A percentile compares a stretch with the other conserved stretches of the same genome.
Conservation (phyloP, 2,329 filamentous ascomycete genomes). For the Zasmidium angulare region DNA sequence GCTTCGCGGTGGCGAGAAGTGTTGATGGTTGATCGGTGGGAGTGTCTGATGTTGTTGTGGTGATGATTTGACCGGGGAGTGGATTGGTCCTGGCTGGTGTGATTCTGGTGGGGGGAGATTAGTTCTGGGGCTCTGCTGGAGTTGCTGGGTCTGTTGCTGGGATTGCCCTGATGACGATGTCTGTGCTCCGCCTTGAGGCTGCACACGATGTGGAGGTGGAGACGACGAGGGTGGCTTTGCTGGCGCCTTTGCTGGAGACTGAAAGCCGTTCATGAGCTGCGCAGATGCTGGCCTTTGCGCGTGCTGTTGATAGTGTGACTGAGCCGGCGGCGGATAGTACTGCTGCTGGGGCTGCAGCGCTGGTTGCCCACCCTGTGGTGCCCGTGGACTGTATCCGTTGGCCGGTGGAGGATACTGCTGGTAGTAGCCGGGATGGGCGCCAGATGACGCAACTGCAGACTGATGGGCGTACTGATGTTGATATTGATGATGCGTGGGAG, state of each 20-base stretch:
- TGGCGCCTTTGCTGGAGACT: slow-evolving; percentile 27
- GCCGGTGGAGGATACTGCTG: slow-evolving; percentile 14
- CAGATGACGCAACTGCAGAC: slow-evolving; percentile 30
- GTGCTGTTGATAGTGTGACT: slow-evolving; percentile 12
- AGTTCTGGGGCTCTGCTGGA: slow-evolving; percentile 29
- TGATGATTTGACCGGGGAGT: slow-evolving; percentile 35
- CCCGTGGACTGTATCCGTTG: slow-evolving; percentile 11
- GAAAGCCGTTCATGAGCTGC: slow-evolving; percentile 33
- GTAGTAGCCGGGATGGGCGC: slow-evolving; percentile 24
- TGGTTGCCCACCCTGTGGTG: slow-evolving; percentile 4
- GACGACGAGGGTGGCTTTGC: slow-evolving; percentile 19
- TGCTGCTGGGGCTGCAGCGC: slow-evolving; percentile 14
- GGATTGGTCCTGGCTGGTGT: slow-evolving; percentile 18
- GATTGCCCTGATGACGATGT: not conserved
- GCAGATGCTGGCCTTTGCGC: slow-evolving; percentile 21
- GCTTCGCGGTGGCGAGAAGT: not conserved
- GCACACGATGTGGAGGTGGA: slow-evolving; percentile 16
- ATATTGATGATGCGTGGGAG: slow-evolving; percentile 26
- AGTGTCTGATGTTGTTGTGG: slow-evolving; percentile 11
- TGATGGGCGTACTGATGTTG: slow-evolving; percentile 36
- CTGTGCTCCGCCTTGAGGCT: slow-evolving; percentile 9
- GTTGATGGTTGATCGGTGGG: slow-evolving; percentile 5
- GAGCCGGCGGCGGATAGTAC: slow-evolving; percentile 15
- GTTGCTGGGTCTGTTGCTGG: slow-evolving; percentile 4
- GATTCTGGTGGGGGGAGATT: slow-evolving; percentile 30